Percentiles rank a stretch among this genome's conserved stretches.
phyloP scores from a whole-genome alignment of 1,284 basidiomycete species.

The Wolfiporia cocos region DNA sequence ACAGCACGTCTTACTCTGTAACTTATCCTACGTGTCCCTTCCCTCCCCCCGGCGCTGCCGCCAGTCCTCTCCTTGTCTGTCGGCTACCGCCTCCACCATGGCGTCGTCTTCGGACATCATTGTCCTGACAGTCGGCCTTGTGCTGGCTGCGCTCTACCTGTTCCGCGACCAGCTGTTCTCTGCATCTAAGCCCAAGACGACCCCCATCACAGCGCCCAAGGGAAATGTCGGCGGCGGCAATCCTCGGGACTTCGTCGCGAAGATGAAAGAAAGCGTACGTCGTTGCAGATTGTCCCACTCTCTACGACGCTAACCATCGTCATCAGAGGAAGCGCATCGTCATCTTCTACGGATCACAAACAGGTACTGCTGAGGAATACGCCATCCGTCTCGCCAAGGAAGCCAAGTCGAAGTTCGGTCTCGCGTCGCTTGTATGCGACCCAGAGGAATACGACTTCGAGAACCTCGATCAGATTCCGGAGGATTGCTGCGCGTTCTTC shows the following conservation, averaged over 20 bases:
- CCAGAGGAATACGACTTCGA: slow-evolving; percentile 98
- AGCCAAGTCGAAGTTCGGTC: slow-evolving; percentile 89
- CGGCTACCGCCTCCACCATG: slow-evolving; percentile 30
- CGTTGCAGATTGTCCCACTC: slow-evolving; percentile 2
- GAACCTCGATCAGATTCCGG: slow-evolving; percentile 87
- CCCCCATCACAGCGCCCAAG: slow-evolving; percentile 40
- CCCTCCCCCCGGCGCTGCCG: neutral
- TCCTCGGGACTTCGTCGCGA: slow-evolving; percentile 83
- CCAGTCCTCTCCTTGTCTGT: neutral
- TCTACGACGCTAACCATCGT: slow-evolving; percentile 10
- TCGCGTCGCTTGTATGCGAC: slow-evolving; percentile 91
- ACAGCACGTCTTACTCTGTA: neutral
- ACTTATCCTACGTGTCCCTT: neutral
- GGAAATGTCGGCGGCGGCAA: slow-evolving; percentile 57
- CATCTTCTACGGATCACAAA: slow-evolving; percentile 96
- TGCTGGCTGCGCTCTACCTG: slow-evolving; percentile 69
- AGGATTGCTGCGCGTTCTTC: slow-evolving; percentile 85
- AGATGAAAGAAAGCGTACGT: slow-evolving; percentile 87
- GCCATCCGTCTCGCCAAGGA: slow-evolving; percentile 92
- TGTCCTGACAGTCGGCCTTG: slow-evolving; percentile 64
- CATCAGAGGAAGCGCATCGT: slow-evolving; percentile 87
- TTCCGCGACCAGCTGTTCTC: slow-evolving; percentile 74
- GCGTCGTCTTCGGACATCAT: slow-evolving; percentile 58
- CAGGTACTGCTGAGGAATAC: slow-evolving; percentile 95
- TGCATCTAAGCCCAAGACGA: slow-evolving; percentile 50